Evolutionary conservation across 495 filamentous ascomycete genomes (phyloP), one percentile per base, ranked within the genome.

Genomic region (Pyrenula aspistea): DNA sequence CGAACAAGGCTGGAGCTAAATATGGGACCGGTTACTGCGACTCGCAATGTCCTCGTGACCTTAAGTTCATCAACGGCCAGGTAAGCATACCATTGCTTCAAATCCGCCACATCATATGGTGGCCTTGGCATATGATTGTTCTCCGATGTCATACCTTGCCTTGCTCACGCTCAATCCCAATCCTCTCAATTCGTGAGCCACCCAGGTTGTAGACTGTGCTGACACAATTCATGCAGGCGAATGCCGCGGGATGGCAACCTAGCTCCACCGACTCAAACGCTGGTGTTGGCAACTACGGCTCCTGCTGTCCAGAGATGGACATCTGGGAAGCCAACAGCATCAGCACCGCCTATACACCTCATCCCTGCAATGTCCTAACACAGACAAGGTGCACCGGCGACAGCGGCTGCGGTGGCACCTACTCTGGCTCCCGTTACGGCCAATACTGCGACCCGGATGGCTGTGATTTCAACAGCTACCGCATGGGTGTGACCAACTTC

Each of bases 1-100:
- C 69, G 51, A 89, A 89, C 73, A 76, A 77, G 47, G 86, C 84
- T 2, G 86, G 85, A 48, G 85, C 86, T 50, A 73, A 72, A 53
- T 87, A 86, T 55, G 85, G 86, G n/a, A 86, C 85, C 0, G 85
- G 85, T 0, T 89, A 89, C 66, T 89, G 86, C 60, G 86, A 89
- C 66, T 80, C 84, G 12, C 85, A 88, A 66, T 89, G 85, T 61
- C 79, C 80, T 0, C 71, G 72, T 12, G 81, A 83, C 58, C 63
- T 84, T 55, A 82, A 81, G 59, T 89, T 88, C 69, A 85, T 87
- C 67, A 76, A 85, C 60, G 85, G 83, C n/a, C 64, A 77, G 66
- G 31, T 42, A 42, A 42, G 31, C 73, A 78, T 55, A 53, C 65
- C 19, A 47, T 63, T 49, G 3, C 22, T 8, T 12, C 42, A 31